phyloP scores from a whole-genome alignment of 2,329 filamentous ascomycete genomes.

The Phoma sp. region DNA sequence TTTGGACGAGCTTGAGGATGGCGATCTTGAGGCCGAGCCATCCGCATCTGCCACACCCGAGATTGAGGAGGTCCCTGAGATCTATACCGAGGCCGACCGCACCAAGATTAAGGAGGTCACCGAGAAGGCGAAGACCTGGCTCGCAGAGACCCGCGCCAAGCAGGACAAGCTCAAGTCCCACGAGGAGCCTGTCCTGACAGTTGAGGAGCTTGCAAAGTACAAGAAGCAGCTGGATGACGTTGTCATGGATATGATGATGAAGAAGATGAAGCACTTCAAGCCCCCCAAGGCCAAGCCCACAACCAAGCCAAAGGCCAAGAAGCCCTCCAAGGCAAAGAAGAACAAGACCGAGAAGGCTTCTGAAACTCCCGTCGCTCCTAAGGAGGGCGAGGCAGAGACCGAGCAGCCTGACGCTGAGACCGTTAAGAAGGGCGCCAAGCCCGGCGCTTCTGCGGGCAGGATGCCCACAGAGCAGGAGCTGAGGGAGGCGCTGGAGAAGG shows the following conservation, averaged over 20 bases:
- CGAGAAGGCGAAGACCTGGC: slow-evolving; percentile 71
- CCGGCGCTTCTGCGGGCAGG: slow-evolving; percentile 15
- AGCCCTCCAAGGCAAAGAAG: slow-evolving; percentile 27
- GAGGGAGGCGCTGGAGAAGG: slow-evolving; percentile 39
- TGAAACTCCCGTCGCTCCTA: slow-evolving; percentile 25
- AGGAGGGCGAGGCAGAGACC: slow-evolving; percentile 41
- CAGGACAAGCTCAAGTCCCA: slow-evolving; percentile 70
- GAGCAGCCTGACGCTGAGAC: slow-evolving; percentile 28
- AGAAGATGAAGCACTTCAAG: slow-evolving; percentile 56
- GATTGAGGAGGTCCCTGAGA: slow-evolving; percentile 48
- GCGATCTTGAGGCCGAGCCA: slow-evolving; percentile 57
- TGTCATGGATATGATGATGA: slow-evolving; percentile 71
- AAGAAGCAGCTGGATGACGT: slow-evolving; percentile 74
- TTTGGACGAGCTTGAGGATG: slow-evolving; percentile 79
- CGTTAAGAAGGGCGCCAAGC: slow-evolving; percentile 18
- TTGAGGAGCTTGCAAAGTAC: slow-evolving; percentile 70
- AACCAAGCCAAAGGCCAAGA: slow-evolving; percentile 45
- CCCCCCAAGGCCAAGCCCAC: slow-evolving; percentile 48
- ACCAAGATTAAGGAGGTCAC: slow-evolving; percentile 67
- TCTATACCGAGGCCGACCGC: slow-evolving; percentile 77
- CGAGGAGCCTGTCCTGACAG: slow-evolving; percentile 76
- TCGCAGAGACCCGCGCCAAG: slow-evolving; percentile 71
- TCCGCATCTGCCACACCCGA: slow-evolving; percentile 42
- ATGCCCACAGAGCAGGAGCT: slow-evolving; percentile 41
- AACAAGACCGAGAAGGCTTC: slow-evolving; percentile 31